A percentile compares a stretch with the other conserved stretches of the same genome.
Conservation (phyloP, 495 filamentous ascomycete genomes). For the Talaromyces thailandensis region DNA sequence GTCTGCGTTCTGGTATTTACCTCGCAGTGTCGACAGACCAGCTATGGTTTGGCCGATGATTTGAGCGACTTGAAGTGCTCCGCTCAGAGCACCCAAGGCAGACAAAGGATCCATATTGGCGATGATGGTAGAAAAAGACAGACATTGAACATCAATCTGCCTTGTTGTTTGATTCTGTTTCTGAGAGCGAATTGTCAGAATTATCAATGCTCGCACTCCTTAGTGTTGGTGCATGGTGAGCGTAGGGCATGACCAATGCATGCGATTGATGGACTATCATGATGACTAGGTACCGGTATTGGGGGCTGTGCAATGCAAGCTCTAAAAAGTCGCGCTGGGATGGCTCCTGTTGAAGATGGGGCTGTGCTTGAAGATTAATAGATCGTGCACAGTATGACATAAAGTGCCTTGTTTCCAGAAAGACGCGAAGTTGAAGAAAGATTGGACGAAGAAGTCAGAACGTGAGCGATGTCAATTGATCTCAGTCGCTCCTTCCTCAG, state of each 20-base stretch:
- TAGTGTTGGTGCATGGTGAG: not conserved
- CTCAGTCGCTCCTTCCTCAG: no score
- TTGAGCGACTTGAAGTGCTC: constrained; percentile 20
- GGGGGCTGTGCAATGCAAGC: not conserved
- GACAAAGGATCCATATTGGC: constrained; percentile 23
- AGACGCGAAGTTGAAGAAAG: no score
- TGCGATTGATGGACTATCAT: not conserved
- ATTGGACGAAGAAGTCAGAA: no score
- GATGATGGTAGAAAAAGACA: not conserved
- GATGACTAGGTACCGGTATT: not conserved
- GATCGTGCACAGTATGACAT: not conserved
- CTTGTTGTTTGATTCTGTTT: not conserved
- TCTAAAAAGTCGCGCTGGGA: not conserved
- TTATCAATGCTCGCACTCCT: not conserved
- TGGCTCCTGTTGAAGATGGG: not conserved
- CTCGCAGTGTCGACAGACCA: constrained; percentile 23
- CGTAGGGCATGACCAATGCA: not conserved
- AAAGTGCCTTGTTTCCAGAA: not conserved
- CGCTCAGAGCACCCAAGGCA: constrained; percentile 21
- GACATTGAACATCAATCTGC: not conserved
- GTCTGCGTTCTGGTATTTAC: constrained; percentile 33
- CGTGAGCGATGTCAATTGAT: no score
- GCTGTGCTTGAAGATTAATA: not conserved
- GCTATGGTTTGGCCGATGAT: constrained; percentile 25
- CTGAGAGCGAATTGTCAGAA: not conserved